A percentile compares a stretch with the other conserved stretches of the same genome.
Conservation (phyloP, 805 yeast genomes). For the Barnettozyma populi region DNA sequence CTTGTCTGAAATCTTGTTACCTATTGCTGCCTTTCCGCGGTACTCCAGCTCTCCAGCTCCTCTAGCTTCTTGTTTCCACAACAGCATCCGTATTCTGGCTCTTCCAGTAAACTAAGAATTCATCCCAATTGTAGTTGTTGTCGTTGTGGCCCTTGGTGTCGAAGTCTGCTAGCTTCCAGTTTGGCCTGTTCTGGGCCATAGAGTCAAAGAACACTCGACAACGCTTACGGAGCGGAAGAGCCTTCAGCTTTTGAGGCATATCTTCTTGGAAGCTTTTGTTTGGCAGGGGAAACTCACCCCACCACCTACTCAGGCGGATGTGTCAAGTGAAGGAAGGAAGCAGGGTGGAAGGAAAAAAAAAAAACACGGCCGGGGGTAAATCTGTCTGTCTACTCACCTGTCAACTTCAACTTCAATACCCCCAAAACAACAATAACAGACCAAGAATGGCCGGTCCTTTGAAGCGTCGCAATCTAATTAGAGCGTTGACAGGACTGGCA, state of each 20-base stretch:
- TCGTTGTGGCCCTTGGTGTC: slow-evolving; percentile 20
- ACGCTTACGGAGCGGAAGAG: slow-evolving; percentile 9
- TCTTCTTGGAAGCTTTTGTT: no score
- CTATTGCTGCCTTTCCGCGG: slow-evolving; percentile 3
- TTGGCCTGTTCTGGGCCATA: slow-evolving; percentile 4
- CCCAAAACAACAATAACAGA: no score
- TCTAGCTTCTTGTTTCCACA: slow-evolving; percentile 5
- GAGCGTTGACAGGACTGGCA: no score
- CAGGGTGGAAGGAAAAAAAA: no score
- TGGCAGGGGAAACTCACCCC: no score
- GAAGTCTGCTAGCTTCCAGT: slow-evolving; percentile 20
- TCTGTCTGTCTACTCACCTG: no score
- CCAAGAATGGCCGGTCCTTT: no score
- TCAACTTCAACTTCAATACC: no score
- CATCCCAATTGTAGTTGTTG: slow-evolving; percentile 14
- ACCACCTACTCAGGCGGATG: no score
- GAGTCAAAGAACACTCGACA: slow-evolving; percentile 18
- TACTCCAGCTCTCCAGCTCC: slow-evolving; percentile 15
- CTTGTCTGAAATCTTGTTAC: slow-evolving; percentile 14
- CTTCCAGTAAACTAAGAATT: slow-evolving; percentile 10
- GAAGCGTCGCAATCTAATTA: no score
- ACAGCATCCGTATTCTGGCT: slow-evolving; percentile 6
- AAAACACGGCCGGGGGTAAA: no score
- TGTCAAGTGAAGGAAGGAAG: no score
- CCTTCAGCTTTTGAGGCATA: slow-evolving; percentile 5